Base-by-base conservation (phyloP, 1,139 yeast species). In the Arxiozyma heterogenica region DNA sequence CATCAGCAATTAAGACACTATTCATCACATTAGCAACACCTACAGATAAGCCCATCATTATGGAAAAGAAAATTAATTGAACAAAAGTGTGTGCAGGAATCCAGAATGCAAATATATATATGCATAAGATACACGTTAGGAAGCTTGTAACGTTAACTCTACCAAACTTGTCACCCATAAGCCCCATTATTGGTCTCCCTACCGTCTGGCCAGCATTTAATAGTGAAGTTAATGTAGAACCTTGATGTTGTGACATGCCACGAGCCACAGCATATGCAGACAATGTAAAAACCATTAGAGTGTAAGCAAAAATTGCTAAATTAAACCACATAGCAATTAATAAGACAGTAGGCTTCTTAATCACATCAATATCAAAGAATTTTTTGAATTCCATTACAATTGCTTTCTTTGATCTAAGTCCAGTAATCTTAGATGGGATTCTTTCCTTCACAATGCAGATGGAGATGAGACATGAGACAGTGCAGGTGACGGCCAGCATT, bases 11-110 rank as follows among this genome's bases (percentile, higher is more conserved):
- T 52, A 84, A 64, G 1, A 87, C 82, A 25, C 82, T 79, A 53
- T 78, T 76, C 77, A 82, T 77, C 15, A 82, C 79, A 62, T 83
- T 79, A 17, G 83, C 85, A n/a, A 83, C 78, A 47, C 90, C 91
- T 53, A 82, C 70, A 15, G 77, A 67, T 5, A 74, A 63, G 0
- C 91, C 91, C 25, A 76, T 63, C n/a, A 81, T 56, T 3, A 80
- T 68, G 1, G 79, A 73, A 64, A 83, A 81, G 1, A 76, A 81
- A 27, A 83, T 64, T 52, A 84, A 64, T n/a, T 80, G 65, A 0
- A 73, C 75, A 61, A 76, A 83, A 0, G 79, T 70, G 12, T 71
- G 71, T 1, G 83, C 80, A 57, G 81, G 77, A 23, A 81, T 73
- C 68, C 68, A 64, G 59, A 70, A 76, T 7, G 65, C 72, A 74